Percentiles rank a stretch among this genome's conserved stretches.
Evolutionary conservation across 2,329 filamentous ascomycete genomes (phyloP).

Genomic region (Epichloe festucae): DNA sequence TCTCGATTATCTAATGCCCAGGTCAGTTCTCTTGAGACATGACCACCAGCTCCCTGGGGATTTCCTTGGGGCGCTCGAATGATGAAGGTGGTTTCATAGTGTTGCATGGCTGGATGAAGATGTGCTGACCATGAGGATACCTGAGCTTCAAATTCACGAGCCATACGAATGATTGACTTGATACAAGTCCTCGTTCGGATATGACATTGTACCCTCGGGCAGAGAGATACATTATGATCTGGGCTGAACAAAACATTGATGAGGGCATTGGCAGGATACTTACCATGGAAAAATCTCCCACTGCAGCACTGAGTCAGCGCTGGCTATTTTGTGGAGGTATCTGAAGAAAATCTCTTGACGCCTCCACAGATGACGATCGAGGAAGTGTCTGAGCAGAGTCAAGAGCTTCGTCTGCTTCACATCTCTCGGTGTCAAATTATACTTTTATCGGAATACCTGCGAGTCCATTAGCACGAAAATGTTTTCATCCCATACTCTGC

Average conservation of each 20-base stretch:
- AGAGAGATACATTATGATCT: neutral
- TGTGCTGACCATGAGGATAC: slow-evolving; percentile 13
- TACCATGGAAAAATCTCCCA: slow-evolving; percentile 10
- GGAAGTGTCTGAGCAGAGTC: neutral
- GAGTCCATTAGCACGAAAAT: no score
- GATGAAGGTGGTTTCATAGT: slow-evolving; percentile 5
- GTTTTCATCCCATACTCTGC: neutral
- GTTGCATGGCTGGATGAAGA: slow-evolving; percentile 9
- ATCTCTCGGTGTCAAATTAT: neutral
- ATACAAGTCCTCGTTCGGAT: slow-evolving; percentile 4
- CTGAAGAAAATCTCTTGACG: slow-evolving; percentile 10
- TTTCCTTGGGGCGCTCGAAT: neutral
- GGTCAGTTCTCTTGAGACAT: slow-evolving; percentile 11
- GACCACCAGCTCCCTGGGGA: slow-evolving; percentile 5
- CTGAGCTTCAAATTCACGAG: slow-evolving; percentile 13
- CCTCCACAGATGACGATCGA: slow-evolving; percentile 2
- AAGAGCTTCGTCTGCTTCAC: neutral
- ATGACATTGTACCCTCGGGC: neutral
- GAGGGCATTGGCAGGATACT: slow-evolving; percentile 8
- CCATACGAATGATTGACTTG: slow-evolving; percentile 10
- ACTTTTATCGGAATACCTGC: neutral
- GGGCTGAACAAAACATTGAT: slow-evolving; percentile 8
- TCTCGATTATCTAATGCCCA: slow-evolving; percentile 12
- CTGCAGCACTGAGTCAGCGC: slow-evolving; percentile 9
- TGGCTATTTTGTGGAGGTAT: slow-evolving; percentile 11